Conservation (phyloP, 192 early-diverging fungal species). For the Lunasporangiospora selenospora region DNA sequence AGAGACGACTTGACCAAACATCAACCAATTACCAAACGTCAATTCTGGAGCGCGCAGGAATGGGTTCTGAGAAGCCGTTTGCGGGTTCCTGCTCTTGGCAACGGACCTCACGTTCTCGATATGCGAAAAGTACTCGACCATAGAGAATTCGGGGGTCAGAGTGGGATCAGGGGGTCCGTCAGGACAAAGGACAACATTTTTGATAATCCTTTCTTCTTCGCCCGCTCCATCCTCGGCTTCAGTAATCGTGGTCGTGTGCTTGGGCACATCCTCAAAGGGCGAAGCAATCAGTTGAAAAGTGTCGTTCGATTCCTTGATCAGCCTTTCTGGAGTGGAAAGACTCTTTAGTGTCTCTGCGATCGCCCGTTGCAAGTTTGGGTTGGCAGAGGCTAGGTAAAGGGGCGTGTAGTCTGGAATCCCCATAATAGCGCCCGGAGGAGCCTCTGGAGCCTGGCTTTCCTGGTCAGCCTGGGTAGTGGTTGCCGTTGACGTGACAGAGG, state of each 20-base stretch:
- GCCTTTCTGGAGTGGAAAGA: constrained; percentile 7
- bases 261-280: constrained; percentile 12
- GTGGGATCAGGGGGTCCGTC: constrained; percentile 46
- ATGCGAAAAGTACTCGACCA: constrained; percentile 55
- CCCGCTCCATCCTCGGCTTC: constrained; percentile 34
- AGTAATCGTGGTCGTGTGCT: constrained; percentile 30
- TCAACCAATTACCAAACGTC: constrained; percentile 72
- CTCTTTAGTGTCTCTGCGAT: constrained; percentile 8
- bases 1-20: constrained; percentile 79
- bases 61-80: no score
- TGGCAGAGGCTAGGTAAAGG: constrained; percentile 44
- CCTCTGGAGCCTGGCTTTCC: not conserved
- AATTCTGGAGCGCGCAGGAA: constrained; percentile 42
- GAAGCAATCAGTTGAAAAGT: constrained; percentile 41
- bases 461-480: not conserved
- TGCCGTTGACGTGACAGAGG: not conserved
- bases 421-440: constrained; percentile 19
- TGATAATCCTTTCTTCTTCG: constrained; percentile 51
- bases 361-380: constrained; percentile 3
- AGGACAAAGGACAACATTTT: constrained; percentile 51
- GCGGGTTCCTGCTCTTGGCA: no score
- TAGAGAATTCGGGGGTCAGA: constrained; percentile 67
- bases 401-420: constrained; percentile 50
- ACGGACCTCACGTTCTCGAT: constrained; percentile 53
- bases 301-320: constrained; percentile 50